phyloP scores from a whole-genome alignment of 2,329 filamentous ascomycete species.

The Trematosphaeria pertusa region DNA sequence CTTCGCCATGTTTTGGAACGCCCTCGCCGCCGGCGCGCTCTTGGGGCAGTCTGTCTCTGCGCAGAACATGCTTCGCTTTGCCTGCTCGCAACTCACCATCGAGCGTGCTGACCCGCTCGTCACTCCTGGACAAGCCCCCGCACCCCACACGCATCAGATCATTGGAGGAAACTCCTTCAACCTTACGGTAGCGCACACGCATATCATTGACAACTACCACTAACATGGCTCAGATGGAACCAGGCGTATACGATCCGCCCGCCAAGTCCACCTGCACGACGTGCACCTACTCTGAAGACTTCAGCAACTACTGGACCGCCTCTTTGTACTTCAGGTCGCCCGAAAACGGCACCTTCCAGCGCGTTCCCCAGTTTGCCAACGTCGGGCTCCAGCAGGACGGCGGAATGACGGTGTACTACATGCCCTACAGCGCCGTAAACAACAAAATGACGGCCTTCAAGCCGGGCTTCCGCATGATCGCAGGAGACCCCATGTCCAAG shows the following conservation, averaged over 20 bases:
- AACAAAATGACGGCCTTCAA: constrained; percentile 70
- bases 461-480: constrained; percentile 72
- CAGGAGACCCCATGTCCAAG: constrained; percentile 61
- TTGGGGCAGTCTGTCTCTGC: constrained; percentile 32
- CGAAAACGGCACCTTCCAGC: constrained; percentile 42
- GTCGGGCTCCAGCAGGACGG: constrained; percentile 38
- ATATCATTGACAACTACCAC: not conserved
- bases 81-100: constrained; percentile 44
- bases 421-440: constrained; percentile 70
- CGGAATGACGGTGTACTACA: constrained; percentile 69
- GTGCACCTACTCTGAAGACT: constrained; percentile 40
- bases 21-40: constrained; percentile 27
- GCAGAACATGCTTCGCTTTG: constrained; percentile 45
- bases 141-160: constrained; percentile 42
- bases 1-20: constrained; percentile 32
- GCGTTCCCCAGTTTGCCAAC: constrained; percentile 40
- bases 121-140: constrained; percentile 30
- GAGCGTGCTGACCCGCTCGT: constrained; percentile 62
- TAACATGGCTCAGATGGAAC: constrained; percentile 36
- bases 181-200: constrained; percentile 27
- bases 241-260: constrained; percentile 30
- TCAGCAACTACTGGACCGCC: constrained; percentile 43
- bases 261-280: constrained; percentile 37
- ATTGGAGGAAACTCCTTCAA: constrained; percentile 43
- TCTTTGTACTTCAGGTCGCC: constrained; percentile 40